phyloP scores from a whole-genome alignment of 257 asterid species.

The Anisodus tanguticus region DNA sequence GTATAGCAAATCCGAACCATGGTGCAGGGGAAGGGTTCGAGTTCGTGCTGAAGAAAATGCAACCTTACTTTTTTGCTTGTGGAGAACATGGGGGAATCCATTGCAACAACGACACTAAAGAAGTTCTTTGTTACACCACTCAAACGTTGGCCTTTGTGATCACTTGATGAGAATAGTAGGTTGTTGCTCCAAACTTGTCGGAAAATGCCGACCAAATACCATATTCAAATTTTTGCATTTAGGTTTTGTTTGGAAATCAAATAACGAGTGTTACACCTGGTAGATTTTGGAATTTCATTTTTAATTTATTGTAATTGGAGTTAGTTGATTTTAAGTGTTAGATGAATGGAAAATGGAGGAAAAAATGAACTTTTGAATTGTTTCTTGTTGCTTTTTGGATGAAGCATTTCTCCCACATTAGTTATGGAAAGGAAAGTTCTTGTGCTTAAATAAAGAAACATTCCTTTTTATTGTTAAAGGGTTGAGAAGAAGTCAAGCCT shows the following conservation, averaged over 20 bases:
- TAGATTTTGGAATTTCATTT: background rate
- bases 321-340: too few relatives aligned
- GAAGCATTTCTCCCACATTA: too few relatives aligned
- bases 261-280: background rate
- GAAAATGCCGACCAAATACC: background rate
- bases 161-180: background rate
- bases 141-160: conserved; percentile 43
- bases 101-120: conserved; percentile 75
- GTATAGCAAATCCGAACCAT: conserved; percentile 50
- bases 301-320: background rate
- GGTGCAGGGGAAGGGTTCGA: conserved; percentile 67
- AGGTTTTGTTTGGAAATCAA: background rate
- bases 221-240: background rate
- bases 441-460: too few relatives aligned
- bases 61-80: conserved; percentile 45
- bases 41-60: conserved; percentile 59
- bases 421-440: too few relatives aligned
- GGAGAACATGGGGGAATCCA: conserved; percentile 66
- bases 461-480: too few relatives aligned
- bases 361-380: too few relatives aligned
- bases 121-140: conserved; percentile 70
- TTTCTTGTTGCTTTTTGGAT: too few relatives aligned
- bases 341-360: too few relatives aligned
- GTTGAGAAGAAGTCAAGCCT: too few relatives aligned
- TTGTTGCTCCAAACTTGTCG: background rate